Percentiles rank a stretch among this genome's conserved stretches.
Evolutionary conservation across 2,329 filamentous ascomycete genomes (phyloP).

Genomic region (Taxawa tesnikishii): DNA sequence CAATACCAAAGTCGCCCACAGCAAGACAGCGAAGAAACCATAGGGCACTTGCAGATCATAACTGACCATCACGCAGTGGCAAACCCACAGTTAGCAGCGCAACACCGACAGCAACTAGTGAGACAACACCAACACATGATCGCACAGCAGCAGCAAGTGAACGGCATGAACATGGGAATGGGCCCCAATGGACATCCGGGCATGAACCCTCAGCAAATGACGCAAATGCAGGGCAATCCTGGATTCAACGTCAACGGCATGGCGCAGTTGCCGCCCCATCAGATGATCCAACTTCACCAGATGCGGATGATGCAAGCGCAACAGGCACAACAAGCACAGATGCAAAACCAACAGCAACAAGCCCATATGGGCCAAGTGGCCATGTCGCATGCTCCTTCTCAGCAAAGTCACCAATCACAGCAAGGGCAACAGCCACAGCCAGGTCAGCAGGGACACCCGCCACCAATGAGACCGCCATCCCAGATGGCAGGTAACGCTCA

Average conservation of each 20-base stretch:
- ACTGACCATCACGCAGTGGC: constrained; percentile 29
- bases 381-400: too few relatives aligned
- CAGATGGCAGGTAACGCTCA: constrained; percentile 14
- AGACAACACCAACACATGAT: constrained; percentile 19
- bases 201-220: constrained; percentile 40
- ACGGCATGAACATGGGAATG: constrained; percentile 38
- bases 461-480: constrained; percentile 27
- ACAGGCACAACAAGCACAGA: constrained; percentile 18
- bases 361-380: constrained; percentile 9
- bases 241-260: constrained; percentile 5
- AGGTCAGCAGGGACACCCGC: constrained; percentile 13
- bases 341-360: constrained; percentile 8
- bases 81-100: constrained; percentile 17
- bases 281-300: constrained; percentile 14
- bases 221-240: constrained; percentile 31
- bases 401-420: constrained; percentile 11
- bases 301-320: constrained; percentile 20
- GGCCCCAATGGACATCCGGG: constrained; percentile 38
- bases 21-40: too few relatives aligned
- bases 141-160: constrained; percentile 14
- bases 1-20: background rate
- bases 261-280: constrained; percentile 8
- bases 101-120: constrained; percentile 26
- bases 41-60: constrained; percentile 5
- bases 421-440: constrained; percentile 16